These are phyloP conservation scores for Diatrype stigma DNA, from an alignment of 2,329 filamentous ascomycete genomes.

Conservation along the genomic window DNA sequence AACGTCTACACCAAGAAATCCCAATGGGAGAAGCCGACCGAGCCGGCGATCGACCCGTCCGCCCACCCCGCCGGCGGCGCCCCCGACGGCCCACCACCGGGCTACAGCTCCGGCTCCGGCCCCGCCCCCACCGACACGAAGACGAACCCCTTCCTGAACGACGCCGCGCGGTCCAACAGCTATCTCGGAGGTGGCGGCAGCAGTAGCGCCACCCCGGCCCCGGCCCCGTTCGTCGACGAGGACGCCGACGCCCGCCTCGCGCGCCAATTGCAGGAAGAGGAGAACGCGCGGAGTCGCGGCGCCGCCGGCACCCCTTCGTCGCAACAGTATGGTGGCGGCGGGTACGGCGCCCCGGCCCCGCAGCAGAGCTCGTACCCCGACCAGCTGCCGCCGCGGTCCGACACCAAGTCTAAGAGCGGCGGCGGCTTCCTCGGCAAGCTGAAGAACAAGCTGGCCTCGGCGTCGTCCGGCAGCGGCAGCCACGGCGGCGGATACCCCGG, in stretches of 20 bases:
- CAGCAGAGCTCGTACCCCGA: constrained; percentile 28
- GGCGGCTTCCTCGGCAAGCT: constrained; percentile 28
- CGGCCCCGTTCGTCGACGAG: constrained; percentile 29
- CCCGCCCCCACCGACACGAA: constrained; percentile 53
- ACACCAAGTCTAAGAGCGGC: constrained; percentile 34
- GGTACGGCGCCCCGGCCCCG: constrained; percentile 15
- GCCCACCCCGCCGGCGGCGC: constrained; percentile 25
- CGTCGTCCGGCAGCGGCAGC: constrained; percentile 24
- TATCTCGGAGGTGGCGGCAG: constrained; percentile 2
- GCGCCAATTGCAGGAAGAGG: constrained; percentile 75
- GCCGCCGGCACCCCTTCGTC: constrained; percentile 21
- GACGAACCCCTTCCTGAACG: constrained; percentile 64
- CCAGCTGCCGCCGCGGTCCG: constrained; percentile 40
- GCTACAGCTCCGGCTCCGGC: constrained; percentile 53
- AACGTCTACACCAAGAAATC: constrained; percentile 85
- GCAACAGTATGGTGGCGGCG: constrained; percentile 28
- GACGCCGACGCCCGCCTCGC: constrained; percentile 51
- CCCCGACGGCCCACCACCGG: constrained; percentile 62
- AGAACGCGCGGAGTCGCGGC: constrained; percentile 57
- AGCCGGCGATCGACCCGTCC: constrained; percentile 53
- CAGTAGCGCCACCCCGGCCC: background rate
- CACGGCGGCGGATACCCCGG: constrained; percentile 24
- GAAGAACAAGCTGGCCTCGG: constrained; percentile 25
- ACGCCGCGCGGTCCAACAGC: constrained; percentile 11
- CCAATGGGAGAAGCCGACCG: constrained; percentile 82